A percentile compares a stretch with the other conserved stretches of the same genome.
These are phyloP conservation scores for Kalmusia sp. DNA, from an alignment of 2,329 filamentous ascomycete genomes.

Conservation along the genomic window DNA sequence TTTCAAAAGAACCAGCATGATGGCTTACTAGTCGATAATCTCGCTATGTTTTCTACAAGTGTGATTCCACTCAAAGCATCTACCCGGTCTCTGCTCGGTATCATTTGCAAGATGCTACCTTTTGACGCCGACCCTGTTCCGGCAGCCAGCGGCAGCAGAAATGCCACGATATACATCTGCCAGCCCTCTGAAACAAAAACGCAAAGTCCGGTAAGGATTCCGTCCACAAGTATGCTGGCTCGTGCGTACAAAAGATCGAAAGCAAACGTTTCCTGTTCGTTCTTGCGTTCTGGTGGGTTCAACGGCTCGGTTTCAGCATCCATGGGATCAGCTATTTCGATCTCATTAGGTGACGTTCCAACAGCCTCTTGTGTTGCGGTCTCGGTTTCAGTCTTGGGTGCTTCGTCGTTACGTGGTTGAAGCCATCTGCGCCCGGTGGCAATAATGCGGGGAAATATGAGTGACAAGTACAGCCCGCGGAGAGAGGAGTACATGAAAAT, in stretches of 20 bases:
- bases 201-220: conserved; percentile 67
- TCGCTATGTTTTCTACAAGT: conserved; percentile 72
- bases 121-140: conserved; percentile 74
- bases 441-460: conserved; percentile 55
- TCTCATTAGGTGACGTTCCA: conserved; percentile 36
- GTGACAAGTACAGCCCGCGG: conserved; percentile 53
- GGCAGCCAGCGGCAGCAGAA: conserved; percentile 71
- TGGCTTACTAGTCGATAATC: conserved; percentile 60
- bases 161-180: conserved; percentile 73
- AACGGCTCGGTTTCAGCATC: conserved; percentile 60
- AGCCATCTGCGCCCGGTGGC: conserved; percentile 49
- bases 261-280: conserved; percentile 57
- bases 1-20: neutral
- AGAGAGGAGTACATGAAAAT: conserved; percentile 55
- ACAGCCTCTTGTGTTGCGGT: conserved; percentile 24
- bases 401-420: conserved; percentile 27
- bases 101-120: conserved; percentile 76
- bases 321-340: conserved; percentile 54
- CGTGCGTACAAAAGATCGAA: conserved; percentile 74
- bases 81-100: conserved; percentile 64
- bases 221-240: conserved; percentile 71
- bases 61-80: conserved; percentile 75
- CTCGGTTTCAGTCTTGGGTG: conserved; percentile 14
- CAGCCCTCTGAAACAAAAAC: conserved; percentile 68
- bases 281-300: conserved; percentile 33